Conservation (phyloP, 208 protist species). For the Leishmania arabica region DNA sequence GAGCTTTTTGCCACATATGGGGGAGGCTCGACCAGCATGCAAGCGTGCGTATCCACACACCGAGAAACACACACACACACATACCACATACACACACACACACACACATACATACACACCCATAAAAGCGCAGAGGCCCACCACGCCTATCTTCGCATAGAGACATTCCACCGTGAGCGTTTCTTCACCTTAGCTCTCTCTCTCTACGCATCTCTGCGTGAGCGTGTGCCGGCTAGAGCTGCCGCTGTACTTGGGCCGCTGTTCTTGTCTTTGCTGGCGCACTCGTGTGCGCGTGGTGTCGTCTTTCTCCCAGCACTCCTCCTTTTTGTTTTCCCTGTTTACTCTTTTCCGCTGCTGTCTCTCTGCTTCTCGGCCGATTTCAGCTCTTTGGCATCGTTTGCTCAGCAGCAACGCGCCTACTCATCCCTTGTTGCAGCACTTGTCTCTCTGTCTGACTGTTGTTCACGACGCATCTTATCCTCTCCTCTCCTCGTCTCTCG, state of each 20-base stretch:
- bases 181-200: background rate
- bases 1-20: background rate
- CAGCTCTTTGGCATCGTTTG: slow-evolving; percentile 4
- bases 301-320: background rate
- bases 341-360: slow-evolving; percentile 6
- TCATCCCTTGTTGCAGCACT: background rate
- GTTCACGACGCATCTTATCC: background rate
- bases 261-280: background rate
- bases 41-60: background rate
- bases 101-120: background rate
- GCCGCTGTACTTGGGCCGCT: background rate
- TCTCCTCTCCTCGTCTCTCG: background rate
- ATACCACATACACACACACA: too few relatives aligned
- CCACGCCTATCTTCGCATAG: background rate
- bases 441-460: slow-evolving; percentile 3
- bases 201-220: background rate
- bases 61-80: background rate
- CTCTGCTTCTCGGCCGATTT: background rate
- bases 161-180: background rate
- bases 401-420: background rate
- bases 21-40: background rate
- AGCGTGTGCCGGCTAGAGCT: background rate
- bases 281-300: background rate
- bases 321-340: background rate
- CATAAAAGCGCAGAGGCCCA: background rate